Evolutionary conservation across 164 flowering plant genomes (phyloP), one percentile per base, ranked within the genome.

Genomic region (Warburgia ugandensis): DNA sequence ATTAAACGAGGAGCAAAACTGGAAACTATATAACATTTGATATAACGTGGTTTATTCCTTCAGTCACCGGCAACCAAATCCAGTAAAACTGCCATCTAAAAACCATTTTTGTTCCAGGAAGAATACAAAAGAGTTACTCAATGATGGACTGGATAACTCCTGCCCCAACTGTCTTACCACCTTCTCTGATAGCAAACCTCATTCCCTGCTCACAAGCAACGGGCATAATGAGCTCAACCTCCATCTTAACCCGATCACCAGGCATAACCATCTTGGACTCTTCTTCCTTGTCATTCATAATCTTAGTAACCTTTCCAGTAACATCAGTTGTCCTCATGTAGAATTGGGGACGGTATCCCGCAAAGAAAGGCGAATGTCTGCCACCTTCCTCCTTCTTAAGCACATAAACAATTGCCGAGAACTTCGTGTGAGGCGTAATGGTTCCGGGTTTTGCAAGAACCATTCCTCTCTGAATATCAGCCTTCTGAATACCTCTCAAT

Each of bases 151-250:
- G 67, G 38, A 69, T 65, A 22, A 69, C 69, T 27, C 69, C 73
- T 9, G 69, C 73, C 8, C 73, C 73, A 23, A 69, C 70, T 39
- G 73, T 69, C 69, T 65, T 69, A 29, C 73, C 73, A 9, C 73
- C 73, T 54, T 69, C 73, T 57, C 73, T 68, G 33, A 68, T 68
- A 49, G 73, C 66, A 54, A 68, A 68, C 62, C 73, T 64, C 73
- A 69, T 69, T 6, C 73, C 70, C 37, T 54, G 64, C 55, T 69
- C 73, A 54, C 69, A 65, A n/a, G 73, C 73, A 22, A 69, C 61
- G 1, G 70, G 69, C 67, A 61, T 51, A 5, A 65, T 65, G 14
- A 69, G 61, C 51, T 69, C 73, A 3, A 69, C 73, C 2, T 58
- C 58, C 67, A 69, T 69, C 64, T 69, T 68, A 7, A 68, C 73